phyloP scores from a whole-genome alignment of 2,329 filamentous ascomycete genomes.

The Calonectria fujianensis region DNA sequence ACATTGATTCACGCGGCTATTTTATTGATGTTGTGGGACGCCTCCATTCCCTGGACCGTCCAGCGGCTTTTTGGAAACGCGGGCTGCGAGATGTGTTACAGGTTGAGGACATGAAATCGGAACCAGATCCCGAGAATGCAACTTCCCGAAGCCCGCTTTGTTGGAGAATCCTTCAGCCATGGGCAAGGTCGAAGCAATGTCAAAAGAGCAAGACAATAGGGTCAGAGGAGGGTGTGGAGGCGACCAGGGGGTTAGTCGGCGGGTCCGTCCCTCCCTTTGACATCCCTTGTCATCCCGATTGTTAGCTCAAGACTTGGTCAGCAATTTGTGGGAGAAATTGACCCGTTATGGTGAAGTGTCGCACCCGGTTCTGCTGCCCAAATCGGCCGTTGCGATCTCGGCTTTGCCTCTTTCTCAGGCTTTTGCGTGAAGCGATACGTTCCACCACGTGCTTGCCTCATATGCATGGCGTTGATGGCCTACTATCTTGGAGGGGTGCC shows the following conservation, averaged over 20 bases:
- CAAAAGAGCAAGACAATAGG: slow-evolving; percentile 28
- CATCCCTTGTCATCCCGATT: slow-evolving; percentile 33
- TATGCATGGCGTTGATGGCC: slow-evolving; percentile 28
- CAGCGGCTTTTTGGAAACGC: background rate
- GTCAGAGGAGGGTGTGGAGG: slow-evolving; percentile 39
- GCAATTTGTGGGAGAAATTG: slow-evolving; percentile 33
- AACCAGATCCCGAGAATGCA: slow-evolving; percentile 13
- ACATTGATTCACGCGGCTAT: background rate
- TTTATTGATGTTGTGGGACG: background rate
- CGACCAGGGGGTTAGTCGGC: slow-evolving; percentile 37
- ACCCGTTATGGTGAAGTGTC: slow-evolving; percentile 29
- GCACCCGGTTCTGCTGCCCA: slow-evolving; percentile 30
- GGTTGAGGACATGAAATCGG: background rate
- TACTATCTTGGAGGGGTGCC: slow-evolving; percentile 11
- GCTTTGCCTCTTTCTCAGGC: slow-evolving; percentile 15
- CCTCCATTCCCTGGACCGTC: background rate
- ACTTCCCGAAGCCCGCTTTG: background rate
- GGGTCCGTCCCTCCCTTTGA: slow-evolving; percentile 37
- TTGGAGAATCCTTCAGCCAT: slow-evolving; percentile 19
- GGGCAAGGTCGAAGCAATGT: slow-evolving; percentile 29
- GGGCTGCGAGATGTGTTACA: background rate
- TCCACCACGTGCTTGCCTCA: slow-evolving; percentile 27
- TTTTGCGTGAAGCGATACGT: slow-evolving; percentile 20
- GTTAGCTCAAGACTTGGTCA: slow-evolving; percentile 36
- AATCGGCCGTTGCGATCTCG: slow-evolving; percentile 35